Conservation (phyloP, 768 basidiomycete genomes). For the Xerocomellus dryophilus region DNA sequence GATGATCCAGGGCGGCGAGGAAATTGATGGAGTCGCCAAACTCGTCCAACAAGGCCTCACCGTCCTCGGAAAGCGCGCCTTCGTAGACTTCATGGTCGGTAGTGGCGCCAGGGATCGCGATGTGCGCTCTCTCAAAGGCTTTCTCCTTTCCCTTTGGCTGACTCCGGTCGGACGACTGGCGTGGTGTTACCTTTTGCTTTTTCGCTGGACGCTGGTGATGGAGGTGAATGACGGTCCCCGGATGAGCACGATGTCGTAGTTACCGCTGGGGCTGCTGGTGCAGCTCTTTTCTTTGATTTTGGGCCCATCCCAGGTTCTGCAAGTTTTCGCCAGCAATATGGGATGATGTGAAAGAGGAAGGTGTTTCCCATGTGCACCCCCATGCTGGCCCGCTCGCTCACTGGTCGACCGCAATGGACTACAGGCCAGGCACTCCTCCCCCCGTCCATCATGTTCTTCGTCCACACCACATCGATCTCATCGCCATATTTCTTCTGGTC, state of each 20-base stretch:
- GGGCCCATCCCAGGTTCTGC: constrained; percentile 23
- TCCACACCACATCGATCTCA: constrained; percentile 73
- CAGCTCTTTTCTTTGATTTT: constrained; percentile 34
- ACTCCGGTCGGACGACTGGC: constrained; percentile 25
- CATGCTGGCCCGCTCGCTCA: background rate
- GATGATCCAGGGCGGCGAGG: constrained; percentile 66
- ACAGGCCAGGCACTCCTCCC: constrained; percentile 46
- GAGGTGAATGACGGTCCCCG: background rate
- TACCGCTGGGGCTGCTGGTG: constrained; percentile 32
- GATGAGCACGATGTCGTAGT: background rate
- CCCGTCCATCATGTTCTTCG: constrained; percentile 65
- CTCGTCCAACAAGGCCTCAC: constrained; percentile 61
- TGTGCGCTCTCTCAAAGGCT: constrained; percentile 54
- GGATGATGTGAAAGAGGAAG: constrained; percentile 20
- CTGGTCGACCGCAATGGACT: constrained; percentile 20
- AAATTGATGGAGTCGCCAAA: constrained; percentile 66
- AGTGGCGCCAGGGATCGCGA: constrained; percentile 51
- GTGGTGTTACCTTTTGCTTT: constrained; percentile 53
- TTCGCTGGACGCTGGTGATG: constrained; percentile 46
- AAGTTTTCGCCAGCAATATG: background rate
- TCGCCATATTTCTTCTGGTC: constrained; percentile 58
- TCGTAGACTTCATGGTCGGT: constrained; percentile 19
- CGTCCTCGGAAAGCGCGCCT: constrained; percentile 63
- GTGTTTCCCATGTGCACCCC: constrained; percentile 13
- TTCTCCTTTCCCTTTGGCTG: constrained; percentile 55